Conservation (phyloP, 768 basidiomycete genomes). For the Tricholoma matsutake region DNA sequence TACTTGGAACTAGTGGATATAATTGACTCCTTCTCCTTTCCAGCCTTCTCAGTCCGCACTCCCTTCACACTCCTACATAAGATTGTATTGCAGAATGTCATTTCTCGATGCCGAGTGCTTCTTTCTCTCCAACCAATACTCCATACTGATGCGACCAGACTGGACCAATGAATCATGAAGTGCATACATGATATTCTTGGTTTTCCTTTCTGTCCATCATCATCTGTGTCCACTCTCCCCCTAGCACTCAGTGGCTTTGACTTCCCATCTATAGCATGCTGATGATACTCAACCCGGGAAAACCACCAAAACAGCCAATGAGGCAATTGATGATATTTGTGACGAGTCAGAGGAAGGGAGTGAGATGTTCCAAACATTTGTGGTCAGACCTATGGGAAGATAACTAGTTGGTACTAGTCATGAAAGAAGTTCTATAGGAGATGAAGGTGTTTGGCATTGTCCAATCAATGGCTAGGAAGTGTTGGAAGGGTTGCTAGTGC, state of each 20-base stretch:
- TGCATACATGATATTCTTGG: conserved; percentile 23
- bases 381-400: too few relatives aligned
- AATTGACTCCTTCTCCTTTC: conserved; percentile 19
- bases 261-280: conserved; percentile 22
- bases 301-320: too few relatives aligned
- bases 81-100: background rate
- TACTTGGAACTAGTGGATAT: too few relatives aligned
- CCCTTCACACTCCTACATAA: background rate
- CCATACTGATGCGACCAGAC: conserved; percentile 12
- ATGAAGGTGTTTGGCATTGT: too few relatives aligned
- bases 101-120: background rate
- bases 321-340: too few relatives aligned
- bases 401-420: too few relatives aligned
- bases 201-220: conserved; percentile 20
- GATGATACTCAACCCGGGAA: too few relatives aligned
- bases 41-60: background rate
- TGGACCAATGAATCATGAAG: conserved; percentile 12
- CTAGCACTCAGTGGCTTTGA: conserved; percentile 16
- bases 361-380: too few relatives aligned
- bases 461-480: too few relatives aligned
- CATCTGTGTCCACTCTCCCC: conserved; percentile 9
- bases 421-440: too few relatives aligned
- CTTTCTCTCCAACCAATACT: conserved; percentile 1
- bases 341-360: too few relatives aligned
- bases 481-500: too few relatives aligned